Evolutionary conservation across 495 filamentous ascomycete species (phyloP).

Genomic region (Saxophila tyrrhenica): DNA sequence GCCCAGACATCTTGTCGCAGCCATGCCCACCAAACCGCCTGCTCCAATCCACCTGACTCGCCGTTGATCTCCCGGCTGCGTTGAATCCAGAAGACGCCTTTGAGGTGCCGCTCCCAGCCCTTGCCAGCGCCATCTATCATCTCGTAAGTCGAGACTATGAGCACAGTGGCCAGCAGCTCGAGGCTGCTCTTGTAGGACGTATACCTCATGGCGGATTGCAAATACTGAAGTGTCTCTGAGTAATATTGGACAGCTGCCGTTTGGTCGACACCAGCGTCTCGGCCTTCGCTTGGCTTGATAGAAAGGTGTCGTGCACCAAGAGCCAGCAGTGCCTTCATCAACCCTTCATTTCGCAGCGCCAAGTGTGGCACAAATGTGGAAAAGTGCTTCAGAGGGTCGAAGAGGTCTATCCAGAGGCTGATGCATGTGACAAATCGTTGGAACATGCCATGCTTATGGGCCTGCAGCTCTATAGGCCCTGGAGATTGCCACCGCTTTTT

Average conservation of each 20-base stretch:
- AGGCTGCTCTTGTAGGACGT: constrained; percentile 26
- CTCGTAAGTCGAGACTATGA: constrained; percentile 30
- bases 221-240: constrained; percentile 31
- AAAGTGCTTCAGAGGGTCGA: constrained; percentile 24
- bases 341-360: constrained; percentile 21
- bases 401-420: constrained; percentile 23
- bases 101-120: constrained; percentile 30
- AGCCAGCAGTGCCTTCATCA: constrained; percentile 28
- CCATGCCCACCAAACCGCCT: constrained; percentile 35
- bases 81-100: constrained; percentile 31
- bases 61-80: constrained; percentile 30
- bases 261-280: constrained; percentile 5
- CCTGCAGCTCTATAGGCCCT: constrained; percentile 11
- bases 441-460: constrained; percentile 15
- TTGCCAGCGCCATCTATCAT: constrained; percentile 21
- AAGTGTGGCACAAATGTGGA: constrained; percentile 25
- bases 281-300: constrained; percentile 4
- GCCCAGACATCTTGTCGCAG: constrained; percentile 21
- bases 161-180: constrained; percentile 28
- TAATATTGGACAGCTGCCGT: constrained; percentile 29
- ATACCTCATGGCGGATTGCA: constrained; percentile 26
- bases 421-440: constrained; percentile 7
- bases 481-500: constrained; percentile 7
- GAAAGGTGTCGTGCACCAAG: constrained; percentile 23
- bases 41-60: constrained; percentile 26